Evolutionary conservation across 148 eudicot species (phyloP).

Genomic region (Diospyros kaki): DNA sequence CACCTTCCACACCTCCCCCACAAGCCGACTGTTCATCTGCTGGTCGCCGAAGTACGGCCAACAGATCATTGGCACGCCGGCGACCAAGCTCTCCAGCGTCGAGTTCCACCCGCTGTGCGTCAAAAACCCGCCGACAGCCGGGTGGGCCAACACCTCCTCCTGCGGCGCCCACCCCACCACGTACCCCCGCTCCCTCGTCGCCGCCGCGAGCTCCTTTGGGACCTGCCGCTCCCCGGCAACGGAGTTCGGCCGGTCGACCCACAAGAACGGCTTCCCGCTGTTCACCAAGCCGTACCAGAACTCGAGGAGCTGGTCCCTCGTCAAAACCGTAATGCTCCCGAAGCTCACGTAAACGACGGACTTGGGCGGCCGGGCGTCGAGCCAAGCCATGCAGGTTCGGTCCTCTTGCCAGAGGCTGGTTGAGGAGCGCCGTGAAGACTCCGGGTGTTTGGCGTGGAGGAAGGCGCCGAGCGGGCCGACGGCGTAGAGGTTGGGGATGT

Average conservation of each 20-base stretch:
- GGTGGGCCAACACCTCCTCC: constrained; percentile 35
- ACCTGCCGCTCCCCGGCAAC: neutral
- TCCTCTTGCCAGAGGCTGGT: constrained; percentile 26
- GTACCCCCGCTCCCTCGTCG: constrained; percentile 24
- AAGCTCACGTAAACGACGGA: constrained; percentile 37
- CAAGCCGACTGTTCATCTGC: constrained; percentile 27
- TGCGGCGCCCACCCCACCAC: constrained; percentile 40
- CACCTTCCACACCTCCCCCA: constrained; percentile 25
- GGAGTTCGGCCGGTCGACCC: constrained; percentile 28
- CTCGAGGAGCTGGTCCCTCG: constrained; percentile 26
- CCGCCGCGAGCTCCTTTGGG: constrained; percentile 15
- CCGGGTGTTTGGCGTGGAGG: constrained; percentile 13
- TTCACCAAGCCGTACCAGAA: constrained; percentile 37
- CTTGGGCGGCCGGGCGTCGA: constrained; percentile 22
- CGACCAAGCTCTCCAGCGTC: constrained; percentile 32
- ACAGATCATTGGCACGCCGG: constrained; percentile 30
- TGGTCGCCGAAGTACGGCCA: constrained; percentile 28
- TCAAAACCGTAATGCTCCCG: constrained; percentile 27
- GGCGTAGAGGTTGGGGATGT: constrained; percentile 32
- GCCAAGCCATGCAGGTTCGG: constrained; percentile 28
- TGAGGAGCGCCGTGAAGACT: neutral
- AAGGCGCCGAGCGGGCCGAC: constrained; percentile 38
- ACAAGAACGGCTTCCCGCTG: constrained; percentile 29
- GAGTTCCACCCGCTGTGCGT: constrained; percentile 46
- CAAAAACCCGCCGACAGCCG: constrained; percentile 37